A percentile compares a stretch with the other conserved stretches of the same genome.
These are phyloP conservation scores for Myrica gale DNA, from an alignment of 306 rosid species.

Conservation along the genomic window DNA sequence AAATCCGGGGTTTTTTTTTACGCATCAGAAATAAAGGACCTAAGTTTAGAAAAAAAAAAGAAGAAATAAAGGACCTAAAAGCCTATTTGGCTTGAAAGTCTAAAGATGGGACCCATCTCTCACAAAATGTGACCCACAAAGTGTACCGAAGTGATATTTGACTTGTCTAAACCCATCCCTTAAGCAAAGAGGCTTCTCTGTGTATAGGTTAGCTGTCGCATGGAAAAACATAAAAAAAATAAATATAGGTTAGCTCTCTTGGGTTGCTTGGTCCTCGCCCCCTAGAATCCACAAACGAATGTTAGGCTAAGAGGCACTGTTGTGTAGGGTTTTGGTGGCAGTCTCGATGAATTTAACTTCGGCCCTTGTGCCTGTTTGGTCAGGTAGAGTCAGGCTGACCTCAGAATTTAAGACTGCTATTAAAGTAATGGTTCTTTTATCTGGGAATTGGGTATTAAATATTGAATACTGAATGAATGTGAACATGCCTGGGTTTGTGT, in stretches of 20 bases:
- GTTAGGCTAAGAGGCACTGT: constrained; percentile 33
- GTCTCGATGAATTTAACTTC: constrained; percentile 47
- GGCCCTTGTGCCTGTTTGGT: constrained; percentile 45
- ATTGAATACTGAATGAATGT: not conserved
- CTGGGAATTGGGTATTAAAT: not conserved
- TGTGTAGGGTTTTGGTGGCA: constrained; percentile 33
- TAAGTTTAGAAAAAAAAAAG: too few species aligned
- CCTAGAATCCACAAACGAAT: constrained; percentile 50
- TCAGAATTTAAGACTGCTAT: not conserved
- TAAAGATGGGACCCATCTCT: not conserved
- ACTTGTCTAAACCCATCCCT: constrained; percentile 15
- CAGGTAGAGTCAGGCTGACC: constrained; percentile 27
- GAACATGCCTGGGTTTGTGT: too few species aligned
- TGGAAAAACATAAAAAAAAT: too few species aligned
- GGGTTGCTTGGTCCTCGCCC: constrained; percentile 3
- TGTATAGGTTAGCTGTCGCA: not conserved
- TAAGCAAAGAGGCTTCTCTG: constrained; percentile 14
- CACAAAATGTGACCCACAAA: constrained; percentile 8
- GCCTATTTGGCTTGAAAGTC: constrained; percentile 22
- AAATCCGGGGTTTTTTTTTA: constrained; percentile 45
- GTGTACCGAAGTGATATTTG: not conserved
- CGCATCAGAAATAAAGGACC: not conserved
- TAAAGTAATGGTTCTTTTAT: not conserved
- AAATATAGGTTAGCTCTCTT: not conserved
- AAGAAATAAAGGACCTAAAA: not conserved